Evolutionary conservation across 148 eudicot species (phyloP).

Genomic region (Vaccinium darrowii): DNA sequence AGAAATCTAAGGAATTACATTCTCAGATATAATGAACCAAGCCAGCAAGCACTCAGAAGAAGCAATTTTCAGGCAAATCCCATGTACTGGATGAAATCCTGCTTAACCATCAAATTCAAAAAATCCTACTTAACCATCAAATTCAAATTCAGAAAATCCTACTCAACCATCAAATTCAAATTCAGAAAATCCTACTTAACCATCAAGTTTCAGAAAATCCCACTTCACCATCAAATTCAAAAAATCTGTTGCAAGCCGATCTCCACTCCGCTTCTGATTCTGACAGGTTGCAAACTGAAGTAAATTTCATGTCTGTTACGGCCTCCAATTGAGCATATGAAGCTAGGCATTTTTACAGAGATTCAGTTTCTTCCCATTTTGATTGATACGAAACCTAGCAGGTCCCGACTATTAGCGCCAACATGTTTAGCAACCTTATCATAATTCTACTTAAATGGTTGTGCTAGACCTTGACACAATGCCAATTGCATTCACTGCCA

Average conservation of each 20-base stretch:
- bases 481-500: too few species aligned
- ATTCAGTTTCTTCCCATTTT: too few species aligned
- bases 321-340: constrained; percentile 71
- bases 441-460: too few species aligned
- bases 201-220: constrained; percentile 16
- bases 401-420: too few species aligned
- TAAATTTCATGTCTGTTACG: constrained; percentile 73
- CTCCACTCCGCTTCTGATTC: constrained; percentile 72
- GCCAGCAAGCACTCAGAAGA: not conserved
- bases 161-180: constrained; percentile 45
- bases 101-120: constrained; percentile 66
- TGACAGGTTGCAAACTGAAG: constrained; percentile 79
- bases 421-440: too few species aligned
- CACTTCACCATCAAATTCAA: constrained; percentile 42
- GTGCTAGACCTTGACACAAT: too few species aligned
- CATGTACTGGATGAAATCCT: constrained; percentile 19
- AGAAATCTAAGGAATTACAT: not conserved
- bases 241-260: constrained; percentile 81
- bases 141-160: constrained; percentile 9
- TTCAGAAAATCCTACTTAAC: constrained; percentile 43
- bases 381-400: too few species aligned
- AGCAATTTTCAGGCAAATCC: not conserved
- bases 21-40: constrained; percentile 13
- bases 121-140: constrained; percentile 49
- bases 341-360: constrained; percentile 5